Evolutionary conservation across 1,139 yeast species (phyloP).

Genomic region (Lodderomyces beijingensis): DNA sequence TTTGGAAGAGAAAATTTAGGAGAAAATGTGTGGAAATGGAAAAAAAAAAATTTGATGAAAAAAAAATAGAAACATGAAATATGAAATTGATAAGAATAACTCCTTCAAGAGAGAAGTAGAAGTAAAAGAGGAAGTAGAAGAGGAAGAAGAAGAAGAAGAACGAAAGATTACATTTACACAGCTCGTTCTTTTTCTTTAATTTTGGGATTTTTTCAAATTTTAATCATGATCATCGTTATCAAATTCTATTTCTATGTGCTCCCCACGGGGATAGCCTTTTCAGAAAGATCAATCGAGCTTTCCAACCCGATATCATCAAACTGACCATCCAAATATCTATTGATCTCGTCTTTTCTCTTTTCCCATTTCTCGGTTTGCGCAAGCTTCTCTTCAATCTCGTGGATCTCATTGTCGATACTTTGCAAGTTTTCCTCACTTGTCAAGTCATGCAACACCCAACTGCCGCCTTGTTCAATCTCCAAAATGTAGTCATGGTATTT

Average conservation of each 20-base stretch:
- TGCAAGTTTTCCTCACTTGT: slow-evolving; percentile 58
- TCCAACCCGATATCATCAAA: slow-evolving; percentile 15
- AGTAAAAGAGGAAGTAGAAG: too few species aligned
- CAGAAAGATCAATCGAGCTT: slow-evolving; percentile 8
- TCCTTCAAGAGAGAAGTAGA: too few species aligned
- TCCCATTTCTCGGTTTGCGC: slow-evolving; percentile 52
- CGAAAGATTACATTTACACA: too few species aligned
- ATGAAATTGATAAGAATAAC: too few species aligned
- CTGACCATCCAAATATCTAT: slow-evolving; percentile 39
- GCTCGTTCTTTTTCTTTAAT: too few species aligned
- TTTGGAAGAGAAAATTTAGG: too few species aligned
- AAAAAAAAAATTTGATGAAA: too few species aligned
- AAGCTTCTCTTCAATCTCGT: slow-evolving; percentile 53
- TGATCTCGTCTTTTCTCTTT: slow-evolving; percentile 41
- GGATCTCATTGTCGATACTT: slow-evolving; percentile 63
- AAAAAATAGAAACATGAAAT: too few species aligned
- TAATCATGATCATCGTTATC: not conserved
- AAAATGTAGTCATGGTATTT: slow-evolving; percentile 78
- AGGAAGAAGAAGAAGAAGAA: too few species aligned
- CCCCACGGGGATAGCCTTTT: slow-evolving; percentile 1
- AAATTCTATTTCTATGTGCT: not conserved
- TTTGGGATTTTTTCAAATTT: too few species aligned
- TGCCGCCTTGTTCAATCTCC: slow-evolving; percentile 45
- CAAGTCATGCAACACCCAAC: slow-evolving; percentile 44
- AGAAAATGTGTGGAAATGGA: too few species aligned